Conservation (phyloP, 2,329 filamentous ascomycete species). For the Leptodontidium sp. region DNA sequence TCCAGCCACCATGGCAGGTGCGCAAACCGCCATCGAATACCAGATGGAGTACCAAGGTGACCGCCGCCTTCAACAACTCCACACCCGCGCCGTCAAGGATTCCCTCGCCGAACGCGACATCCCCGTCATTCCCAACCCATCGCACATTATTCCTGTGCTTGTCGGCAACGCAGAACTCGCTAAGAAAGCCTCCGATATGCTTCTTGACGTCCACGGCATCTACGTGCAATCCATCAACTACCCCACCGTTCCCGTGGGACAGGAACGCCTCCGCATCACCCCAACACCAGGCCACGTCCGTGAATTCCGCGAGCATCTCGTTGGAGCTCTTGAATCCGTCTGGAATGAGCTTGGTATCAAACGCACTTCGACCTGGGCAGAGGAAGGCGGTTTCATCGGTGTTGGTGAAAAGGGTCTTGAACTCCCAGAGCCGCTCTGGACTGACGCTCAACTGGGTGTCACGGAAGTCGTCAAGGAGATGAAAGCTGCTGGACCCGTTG, state of each 20-base stretch:
- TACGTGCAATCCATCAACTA: slow-evolving; percentile 99
- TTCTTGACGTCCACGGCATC: slow-evolving; percentile 88
- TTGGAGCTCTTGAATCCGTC: slow-evolving; percentile 83
- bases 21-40: slow-evolving; percentile 90
- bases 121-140: slow-evolving; percentile 96
- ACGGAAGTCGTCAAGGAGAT: slow-evolving; percentile 71
- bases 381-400: slow-evolving; percentile 91
- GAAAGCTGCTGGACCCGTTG: slow-evolving; percentile 53
- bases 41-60: slow-evolving; percentile 87
- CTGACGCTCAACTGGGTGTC: slow-evolving; percentile 84
- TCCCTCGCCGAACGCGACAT: slow-evolving; percentile 82
- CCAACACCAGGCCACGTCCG: slow-evolving; percentile 92
- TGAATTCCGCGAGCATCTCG: slow-evolving; percentile 85
- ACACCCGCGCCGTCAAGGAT: slow-evolving; percentile 94
- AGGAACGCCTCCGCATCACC: slow-evolving; percentile 94
- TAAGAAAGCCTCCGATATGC: slow-evolving; percentile 89
- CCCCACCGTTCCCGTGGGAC: slow-evolving; percentile 96
- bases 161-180: slow-evolving; percentile 94
- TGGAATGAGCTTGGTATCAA: slow-evolving; percentile 91
- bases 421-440: slow-evolving; percentile 82
- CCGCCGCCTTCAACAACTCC: slow-evolving; percentile 90
- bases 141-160: slow-evolving; percentile 92
- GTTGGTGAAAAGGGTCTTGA: slow-evolving; percentile 77
- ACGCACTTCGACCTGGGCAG: slow-evolving; percentile 91
- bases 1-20: slow-evolving; percentile 96